Evolutionary conservation across 1,284 basidiomycete genomes (phyloP).

Genomic region (Melampsora larici-populina): DNA sequence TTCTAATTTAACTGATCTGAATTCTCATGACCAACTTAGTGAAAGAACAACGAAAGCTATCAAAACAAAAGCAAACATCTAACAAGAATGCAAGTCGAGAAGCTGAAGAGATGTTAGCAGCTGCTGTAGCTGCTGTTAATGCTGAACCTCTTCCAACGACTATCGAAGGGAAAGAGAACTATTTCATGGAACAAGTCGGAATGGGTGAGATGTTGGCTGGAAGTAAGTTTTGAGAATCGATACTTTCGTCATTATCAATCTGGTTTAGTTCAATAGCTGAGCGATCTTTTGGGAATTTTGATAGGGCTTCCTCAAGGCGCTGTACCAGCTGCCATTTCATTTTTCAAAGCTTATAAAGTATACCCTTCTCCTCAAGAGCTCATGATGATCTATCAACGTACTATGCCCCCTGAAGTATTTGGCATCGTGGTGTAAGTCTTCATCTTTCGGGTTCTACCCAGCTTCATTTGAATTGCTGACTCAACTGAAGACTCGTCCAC

Average conservation of each 20-base stretch:
- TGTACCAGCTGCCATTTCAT: conserved; percentile 52
- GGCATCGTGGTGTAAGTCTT: conserved; percentile 52
- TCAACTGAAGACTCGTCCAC: no score
- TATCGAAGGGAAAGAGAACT: conserved; percentile 41
- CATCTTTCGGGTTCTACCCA: neutral
- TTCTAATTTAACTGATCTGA: neutral
- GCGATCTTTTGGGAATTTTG: conserved; percentile 19
- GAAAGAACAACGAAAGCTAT: conserved; percentile 34
- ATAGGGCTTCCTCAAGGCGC: conserved; percentile 50
- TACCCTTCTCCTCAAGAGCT: conserved; percentile 53
- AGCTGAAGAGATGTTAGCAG: conserved; percentile 23
- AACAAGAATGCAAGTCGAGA: conserved; percentile 21
- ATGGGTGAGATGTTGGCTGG: conserved; percentile 51
- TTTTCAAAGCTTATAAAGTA: conserved; percentile 53
- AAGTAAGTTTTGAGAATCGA: neutral
- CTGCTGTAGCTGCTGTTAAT: conserved; percentile 32
- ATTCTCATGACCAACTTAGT: neutral
- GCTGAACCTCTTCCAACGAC: conserved; percentile 32
- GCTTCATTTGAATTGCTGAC: neutral
- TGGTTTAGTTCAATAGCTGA: neutral
- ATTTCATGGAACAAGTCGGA: conserved; percentile 53
- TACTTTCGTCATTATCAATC: neutral
- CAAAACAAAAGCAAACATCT: conserved; percentile 31
- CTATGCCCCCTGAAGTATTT: conserved; percentile 53
- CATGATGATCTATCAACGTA: conserved; percentile 54